Evolutionary conservation across 202 grass and related monocot species (phyloP).

Genomic region (Saccharum hybrid): DNA sequence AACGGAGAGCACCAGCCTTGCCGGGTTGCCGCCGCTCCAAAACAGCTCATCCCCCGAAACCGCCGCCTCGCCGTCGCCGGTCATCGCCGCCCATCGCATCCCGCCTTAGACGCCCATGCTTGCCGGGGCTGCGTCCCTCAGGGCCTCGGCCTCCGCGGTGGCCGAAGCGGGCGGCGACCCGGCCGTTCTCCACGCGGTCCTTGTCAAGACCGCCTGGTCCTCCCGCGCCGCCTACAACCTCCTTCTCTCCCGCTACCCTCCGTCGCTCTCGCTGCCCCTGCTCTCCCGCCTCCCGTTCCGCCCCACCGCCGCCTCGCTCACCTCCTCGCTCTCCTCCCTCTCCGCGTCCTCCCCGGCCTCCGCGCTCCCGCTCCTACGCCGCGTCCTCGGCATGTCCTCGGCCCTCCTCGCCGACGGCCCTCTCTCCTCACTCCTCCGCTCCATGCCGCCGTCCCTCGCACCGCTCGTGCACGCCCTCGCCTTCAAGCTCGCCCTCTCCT

Average conservation of each 20-base stretch:
- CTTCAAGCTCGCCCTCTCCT: conserved; percentile 42
- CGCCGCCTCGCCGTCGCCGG: background rate
- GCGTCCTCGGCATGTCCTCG: conserved; percentile 29
- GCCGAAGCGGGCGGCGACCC: conserved; percentile 25
- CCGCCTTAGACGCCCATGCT: background rate
- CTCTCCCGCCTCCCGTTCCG: conserved; percentile 46
- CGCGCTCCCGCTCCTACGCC: conserved; percentile 37
- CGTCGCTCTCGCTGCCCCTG: conserved; percentile 29
- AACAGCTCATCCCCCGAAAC: background rate
- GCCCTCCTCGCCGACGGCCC: conserved; percentile 44
- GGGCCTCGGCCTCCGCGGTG: background rate
- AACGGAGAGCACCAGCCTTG: background rate
- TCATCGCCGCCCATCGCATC: background rate
- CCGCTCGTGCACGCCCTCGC: conserved; percentile 45
- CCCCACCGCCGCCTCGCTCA: conserved; percentile 33
- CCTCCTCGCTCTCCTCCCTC: conserved; percentile 35
- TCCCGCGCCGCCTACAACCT: conserved; percentile 49
- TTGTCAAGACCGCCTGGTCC: conserved; percentile 46
- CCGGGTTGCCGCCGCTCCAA: background rate
- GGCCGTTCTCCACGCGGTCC: conserved; percentile 29
- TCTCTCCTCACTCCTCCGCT: conserved; percentile 49
- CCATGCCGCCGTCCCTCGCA: conserved; percentile 28
- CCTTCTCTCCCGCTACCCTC: conserved; percentile 46
- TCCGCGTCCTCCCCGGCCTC: conserved; percentile 36
- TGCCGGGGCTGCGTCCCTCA: background rate